Conservation (phyloP, 768 basidiomycete species). For the Chalciporus piperatus region DNA sequence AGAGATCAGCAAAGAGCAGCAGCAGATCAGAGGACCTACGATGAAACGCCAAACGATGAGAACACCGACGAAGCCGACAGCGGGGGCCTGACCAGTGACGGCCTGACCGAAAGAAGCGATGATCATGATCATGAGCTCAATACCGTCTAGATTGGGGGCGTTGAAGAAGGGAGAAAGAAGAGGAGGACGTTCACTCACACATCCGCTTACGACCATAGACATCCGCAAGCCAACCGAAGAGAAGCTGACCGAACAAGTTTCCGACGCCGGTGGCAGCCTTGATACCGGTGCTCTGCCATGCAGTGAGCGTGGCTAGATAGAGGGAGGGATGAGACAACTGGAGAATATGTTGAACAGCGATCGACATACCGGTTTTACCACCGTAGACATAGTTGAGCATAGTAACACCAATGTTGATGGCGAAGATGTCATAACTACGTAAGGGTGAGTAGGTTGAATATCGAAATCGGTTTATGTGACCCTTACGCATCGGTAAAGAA, state of each 20-base stretch:
- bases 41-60: conserved; percentile 85
- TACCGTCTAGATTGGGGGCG: conserved; percentile 41
- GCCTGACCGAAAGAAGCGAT: conserved; percentile 78
- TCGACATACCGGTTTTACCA: conserved; percentile 22
- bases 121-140: conserved; percentile 76
- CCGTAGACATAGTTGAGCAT: conserved; percentile 86
- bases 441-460: neutral
- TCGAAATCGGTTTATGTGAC: neutral
- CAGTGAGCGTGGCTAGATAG: conserved; percentile 29
- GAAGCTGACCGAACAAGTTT: conserved; percentile 68
- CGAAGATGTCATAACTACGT: conserved; percentile 73
- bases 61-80: conserved; percentile 69
- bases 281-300: conserved; percentile 71
- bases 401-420: conserved; percentile 79
- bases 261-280: conserved; percentile 79
- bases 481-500: conserved; percentile 88
- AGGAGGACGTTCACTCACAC: conserved; percentile 48
- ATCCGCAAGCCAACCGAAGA: conserved; percentile 83
- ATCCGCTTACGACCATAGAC: conserved; percentile 72
- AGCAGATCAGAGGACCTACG: conserved; percentile 27
- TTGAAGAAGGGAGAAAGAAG: no score
- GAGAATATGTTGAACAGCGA: neutral
- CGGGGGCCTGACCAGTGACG: conserved; percentile 62
- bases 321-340: neutral
- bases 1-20: neutral